Percentiles rank a stretch among this genome's conserved stretches.
Conservation (phyloP, 176 grass and related monocot species). For the Triticum turgidum region DNA sequence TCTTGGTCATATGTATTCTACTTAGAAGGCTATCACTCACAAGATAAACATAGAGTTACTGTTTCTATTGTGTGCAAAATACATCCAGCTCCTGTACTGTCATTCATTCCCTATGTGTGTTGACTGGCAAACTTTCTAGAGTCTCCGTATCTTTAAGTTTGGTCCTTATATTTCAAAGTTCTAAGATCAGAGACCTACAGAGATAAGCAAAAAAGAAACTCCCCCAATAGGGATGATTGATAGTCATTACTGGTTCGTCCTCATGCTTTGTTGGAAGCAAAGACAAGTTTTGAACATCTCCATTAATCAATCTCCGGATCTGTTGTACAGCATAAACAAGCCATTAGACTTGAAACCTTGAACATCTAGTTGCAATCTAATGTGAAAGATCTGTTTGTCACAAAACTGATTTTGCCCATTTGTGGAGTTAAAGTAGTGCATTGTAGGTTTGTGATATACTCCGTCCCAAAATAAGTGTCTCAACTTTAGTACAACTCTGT, state of each 20-base stretch:
- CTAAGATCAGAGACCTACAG: not conserved
- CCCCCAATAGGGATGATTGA: not conserved
- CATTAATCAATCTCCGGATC: not conserved
- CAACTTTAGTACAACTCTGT: no score
- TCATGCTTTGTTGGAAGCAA: not conserved
- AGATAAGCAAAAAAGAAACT: not conserved
- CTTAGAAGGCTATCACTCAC: not conserved
- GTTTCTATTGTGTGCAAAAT: not conserved
- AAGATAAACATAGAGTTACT: slow-evolving; percentile 13
- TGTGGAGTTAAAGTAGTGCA: no score
- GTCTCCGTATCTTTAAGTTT: not conserved
- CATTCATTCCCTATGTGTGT: not conserved
- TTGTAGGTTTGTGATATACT: no score
- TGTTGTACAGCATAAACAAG: slow-evolving; percentile 14
- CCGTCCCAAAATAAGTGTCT: no score
- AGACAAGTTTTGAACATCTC: not conserved
- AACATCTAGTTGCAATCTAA: not conserved
- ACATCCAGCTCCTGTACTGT: not conserved
- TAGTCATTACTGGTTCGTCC: not conserved
- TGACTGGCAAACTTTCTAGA: not conserved
- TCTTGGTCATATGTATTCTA: not conserved
- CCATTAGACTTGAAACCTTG: slow-evolving; percentile 1
- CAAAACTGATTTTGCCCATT: no score
- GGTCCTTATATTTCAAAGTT: not conserved
- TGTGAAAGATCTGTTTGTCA: no score